Evolutionary conservation across 2,329 filamentous ascomycete species (phyloP), one percentile per base, ranked within the genome.

Genomic region (Sporothrix luriei): DNA sequence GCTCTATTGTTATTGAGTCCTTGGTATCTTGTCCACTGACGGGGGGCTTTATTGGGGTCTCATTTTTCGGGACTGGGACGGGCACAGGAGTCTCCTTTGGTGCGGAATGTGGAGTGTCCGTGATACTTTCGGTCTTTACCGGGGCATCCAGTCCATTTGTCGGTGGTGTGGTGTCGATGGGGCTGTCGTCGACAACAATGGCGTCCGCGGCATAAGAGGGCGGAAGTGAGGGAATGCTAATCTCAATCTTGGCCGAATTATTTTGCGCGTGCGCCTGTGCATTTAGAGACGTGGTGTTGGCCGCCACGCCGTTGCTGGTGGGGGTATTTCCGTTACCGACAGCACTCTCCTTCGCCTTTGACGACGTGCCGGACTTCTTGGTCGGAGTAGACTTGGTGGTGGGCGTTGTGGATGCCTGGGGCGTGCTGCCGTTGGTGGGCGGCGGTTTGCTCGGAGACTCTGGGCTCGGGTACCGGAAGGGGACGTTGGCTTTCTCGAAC

Each of bases 1-100:
- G 76, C 72, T 87, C 84, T n/a, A 87, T 82, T 24, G 79, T 79
- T 64, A 87, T 82, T 1, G 72, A 74, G 61, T 70, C 70, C 66
- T 74, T 74, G 67, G 71, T 2, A 24, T 21, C 21, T 4, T 67
- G 43, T 21, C 40, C 51, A 13, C 43, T 29, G 10, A 16, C 19
- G 9, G 68, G 33, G 7, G 65, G 43, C 10, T 55, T 54, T 24
- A 68, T 33, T 21, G 61, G 38, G 21, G 26, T 51, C n/a, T 66
- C 48, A 40, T 62, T 54, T 48, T 49, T 62, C 7, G 68, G 24
- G 19, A 55, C 33, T 33, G 68, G 59, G 10, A 55, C 24, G 38
- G 68, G 59, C 26, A 52, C 40, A 46, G 40, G 62, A 24, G 62
- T 51, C 26, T 65, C 46, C 5, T 19, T 46, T 59, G 33, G 43